Evolutionary conservation across 306 rosid genomes (phyloP).

Genomic region (Prunus salicina): DNA sequence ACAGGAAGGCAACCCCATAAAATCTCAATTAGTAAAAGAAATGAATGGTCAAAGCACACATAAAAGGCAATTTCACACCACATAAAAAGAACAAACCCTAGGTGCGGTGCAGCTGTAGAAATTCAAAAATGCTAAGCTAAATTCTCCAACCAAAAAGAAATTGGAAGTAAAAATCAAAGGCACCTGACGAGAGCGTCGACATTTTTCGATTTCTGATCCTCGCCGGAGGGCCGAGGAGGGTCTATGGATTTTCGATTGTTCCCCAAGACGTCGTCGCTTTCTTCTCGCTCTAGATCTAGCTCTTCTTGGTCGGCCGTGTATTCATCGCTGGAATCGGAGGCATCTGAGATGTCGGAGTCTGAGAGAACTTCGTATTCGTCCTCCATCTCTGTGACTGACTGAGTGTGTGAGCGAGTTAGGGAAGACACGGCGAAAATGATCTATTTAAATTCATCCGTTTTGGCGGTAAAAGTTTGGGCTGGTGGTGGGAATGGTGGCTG

Average conservation of each 20-base stretch:
- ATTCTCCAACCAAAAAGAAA: neutral
- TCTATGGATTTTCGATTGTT: neutral
- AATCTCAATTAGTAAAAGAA: neutral
- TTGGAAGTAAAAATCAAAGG: neutral
- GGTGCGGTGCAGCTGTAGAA: neutral
- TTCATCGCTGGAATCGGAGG: constrained; percentile 36
- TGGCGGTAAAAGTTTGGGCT: constrained; percentile 2
- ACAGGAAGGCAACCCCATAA: neutral
- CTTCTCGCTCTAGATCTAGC: constrained; percentile 9
- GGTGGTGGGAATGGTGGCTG: neutral
- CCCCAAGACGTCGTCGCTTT: neutral
- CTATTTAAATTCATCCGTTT: neutral
- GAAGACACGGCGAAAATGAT: neutral
- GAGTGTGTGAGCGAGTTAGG: neutral
- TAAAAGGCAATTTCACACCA: neutral
- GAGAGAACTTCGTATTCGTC: constrained; percentile 45
- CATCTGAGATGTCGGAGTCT: constrained; percentile 50
- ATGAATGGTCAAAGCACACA: neutral
- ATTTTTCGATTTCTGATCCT: constrained; percentile 65
- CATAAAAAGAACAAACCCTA: neutral
- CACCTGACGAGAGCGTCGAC: constrained; percentile 84
- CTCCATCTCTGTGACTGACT: constrained; percentile 31
- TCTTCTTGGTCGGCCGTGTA: constrained; percentile 31
- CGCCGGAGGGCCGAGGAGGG: constrained; percentile 24
- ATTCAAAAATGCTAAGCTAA: neutral